Evolutionary conservation across 129 eudicot species (phyloP).

Genomic region (Oenanthe sinensis): DNA sequence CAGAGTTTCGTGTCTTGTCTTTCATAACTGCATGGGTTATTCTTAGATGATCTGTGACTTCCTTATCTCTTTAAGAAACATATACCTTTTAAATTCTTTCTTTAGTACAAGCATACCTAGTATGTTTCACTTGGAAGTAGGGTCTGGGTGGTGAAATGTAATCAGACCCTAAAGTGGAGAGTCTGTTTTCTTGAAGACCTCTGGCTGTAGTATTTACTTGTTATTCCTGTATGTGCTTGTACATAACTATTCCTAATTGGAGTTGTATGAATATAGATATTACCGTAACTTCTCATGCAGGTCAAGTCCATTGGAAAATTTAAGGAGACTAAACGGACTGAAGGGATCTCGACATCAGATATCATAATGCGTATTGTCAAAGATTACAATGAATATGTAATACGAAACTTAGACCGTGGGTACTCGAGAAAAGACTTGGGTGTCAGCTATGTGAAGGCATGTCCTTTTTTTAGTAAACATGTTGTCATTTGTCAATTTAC

Average conservation of each 20-base stretch:
- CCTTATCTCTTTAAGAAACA: not conserved
- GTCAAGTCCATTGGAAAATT: slow-evolving; percentile 84
- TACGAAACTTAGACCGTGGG: slow-evolving; percentile 97
- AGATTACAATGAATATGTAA: slow-evolving; percentile 90
- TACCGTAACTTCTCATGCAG: slow-evolving; percentile 22
- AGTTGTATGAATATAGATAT: slow-evolving; percentile 5
- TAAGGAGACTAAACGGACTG: slow-evolving; percentile 92
- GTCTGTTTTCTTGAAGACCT: not conserved
- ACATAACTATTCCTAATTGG: not conserved
- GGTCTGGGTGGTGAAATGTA: not conserved
- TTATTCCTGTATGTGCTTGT: not conserved
- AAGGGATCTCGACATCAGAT: slow-evolving; percentile 95
- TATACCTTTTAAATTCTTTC: not conserved
- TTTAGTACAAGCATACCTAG: not conserved
- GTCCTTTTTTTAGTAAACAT: slow-evolving; percentile 4
- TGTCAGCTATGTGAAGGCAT: slow-evolving; percentile 91
- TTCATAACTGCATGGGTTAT: not conserved
- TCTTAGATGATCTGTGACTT: not conserved
- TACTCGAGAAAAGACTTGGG: slow-evolving; percentile 97
- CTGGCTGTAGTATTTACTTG: not conserved
- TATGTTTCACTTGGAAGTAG: not conserved
- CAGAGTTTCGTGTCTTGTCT: not conserved
- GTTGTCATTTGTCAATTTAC: not conserved
- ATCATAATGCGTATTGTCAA: slow-evolving; percentile 89
- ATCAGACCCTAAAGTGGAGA: not conserved